These are phyloP conservation scores for Endocladia muricata DNA, from an alignment of 31 red algal genomes.

Conservation along the genomic window DNA sequence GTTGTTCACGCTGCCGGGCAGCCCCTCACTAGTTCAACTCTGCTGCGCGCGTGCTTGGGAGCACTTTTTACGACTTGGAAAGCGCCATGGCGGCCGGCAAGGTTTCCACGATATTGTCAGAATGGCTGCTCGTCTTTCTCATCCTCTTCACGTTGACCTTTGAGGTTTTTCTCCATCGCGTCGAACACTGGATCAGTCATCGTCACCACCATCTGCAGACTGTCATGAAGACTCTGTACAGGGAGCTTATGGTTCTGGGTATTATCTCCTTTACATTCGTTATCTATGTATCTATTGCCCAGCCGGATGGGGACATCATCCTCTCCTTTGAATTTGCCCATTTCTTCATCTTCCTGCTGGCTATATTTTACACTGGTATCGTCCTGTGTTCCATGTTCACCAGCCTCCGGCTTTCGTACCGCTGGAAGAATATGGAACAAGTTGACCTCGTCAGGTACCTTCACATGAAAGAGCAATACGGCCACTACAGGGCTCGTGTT, in stretches of 20 bases:
- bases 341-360: constrained; percentile 85
- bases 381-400: constrained; percentile 55
- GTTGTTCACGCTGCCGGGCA: too few species aligned
- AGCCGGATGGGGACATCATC: constrained; percentile 55
- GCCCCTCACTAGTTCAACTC: too few species aligned
- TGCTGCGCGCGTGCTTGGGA: too few species aligned
- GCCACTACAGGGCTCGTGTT: constrained; percentile 5
- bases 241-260: constrained; percentile 88
- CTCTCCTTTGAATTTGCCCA: constrained; percentile 86
- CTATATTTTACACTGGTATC: constrained; percentile 74
- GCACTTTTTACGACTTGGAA: too few species aligned
- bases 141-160: constrained; percentile 71
- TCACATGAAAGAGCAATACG: constrained; percentile 64
- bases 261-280: constrained; percentile 75
- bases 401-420: constrained; percentile 40
- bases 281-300: constrained; percentile 40
- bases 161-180: constrained; percentile 40
- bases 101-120: constrained; percentile 65
- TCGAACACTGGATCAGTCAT: constrained; percentile 69
- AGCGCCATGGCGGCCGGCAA: neutral
- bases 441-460: constrained; percentile 75
- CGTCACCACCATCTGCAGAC: constrained; percentile 62
- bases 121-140: constrained; percentile 81
- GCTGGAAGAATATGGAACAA: constrained; percentile 75
- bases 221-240: constrained; percentile 58